These are phyloP conservation scores for Wickerhamomyces silvicola DNA, from an alignment of 805 yeast species.

Conservation along the genomic window DNA sequence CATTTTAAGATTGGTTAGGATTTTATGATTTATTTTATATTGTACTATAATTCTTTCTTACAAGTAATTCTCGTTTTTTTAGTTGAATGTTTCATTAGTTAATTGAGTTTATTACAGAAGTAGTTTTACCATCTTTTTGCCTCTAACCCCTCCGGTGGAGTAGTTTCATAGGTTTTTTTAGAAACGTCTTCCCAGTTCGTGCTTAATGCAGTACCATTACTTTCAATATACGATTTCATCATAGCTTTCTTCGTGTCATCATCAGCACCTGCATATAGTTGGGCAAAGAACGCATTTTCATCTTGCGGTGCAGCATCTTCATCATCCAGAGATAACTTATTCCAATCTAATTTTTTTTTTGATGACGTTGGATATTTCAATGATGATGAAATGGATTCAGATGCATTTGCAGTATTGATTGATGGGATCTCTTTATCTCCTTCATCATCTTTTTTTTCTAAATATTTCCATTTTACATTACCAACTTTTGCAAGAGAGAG, in stretches of 20 bases:
- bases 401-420: conserved; percentile 2
- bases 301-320: conserved; percentile 42
- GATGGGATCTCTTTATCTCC: conserved; percentile 6
- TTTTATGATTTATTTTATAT: background rate
- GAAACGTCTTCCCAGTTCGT: conserved; percentile 91
- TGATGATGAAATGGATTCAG: background rate
- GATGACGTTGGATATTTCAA: conserved; percentile 57
- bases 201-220: conserved; percentile 88
- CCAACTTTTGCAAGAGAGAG: conserved; percentile 46
- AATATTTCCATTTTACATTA: conserved; percentile 45
- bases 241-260: conserved; percentile 87
- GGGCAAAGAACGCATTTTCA: conserved; percentile 65
- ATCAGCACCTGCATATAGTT: conserved; percentile 71
- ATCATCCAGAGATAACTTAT: conserved; percentile 40
- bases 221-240: conserved; percentile 94
- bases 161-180: conserved; percentile 39
- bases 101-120: background rate
- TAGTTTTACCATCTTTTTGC: conserved; percentile 13
- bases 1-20: conserved; percentile 8
- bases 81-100: background rate
- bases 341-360: conserved; percentile 63
- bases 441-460: conserved; percentile 24
- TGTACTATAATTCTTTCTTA: background rate
- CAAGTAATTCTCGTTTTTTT: background rate
- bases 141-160: conserved; percentile 22